These are phyloP conservation scores for Dipodascopsis uninucleata DNA, from an alignment of 805 yeast species.

Conservation along the genomic window DNA sequence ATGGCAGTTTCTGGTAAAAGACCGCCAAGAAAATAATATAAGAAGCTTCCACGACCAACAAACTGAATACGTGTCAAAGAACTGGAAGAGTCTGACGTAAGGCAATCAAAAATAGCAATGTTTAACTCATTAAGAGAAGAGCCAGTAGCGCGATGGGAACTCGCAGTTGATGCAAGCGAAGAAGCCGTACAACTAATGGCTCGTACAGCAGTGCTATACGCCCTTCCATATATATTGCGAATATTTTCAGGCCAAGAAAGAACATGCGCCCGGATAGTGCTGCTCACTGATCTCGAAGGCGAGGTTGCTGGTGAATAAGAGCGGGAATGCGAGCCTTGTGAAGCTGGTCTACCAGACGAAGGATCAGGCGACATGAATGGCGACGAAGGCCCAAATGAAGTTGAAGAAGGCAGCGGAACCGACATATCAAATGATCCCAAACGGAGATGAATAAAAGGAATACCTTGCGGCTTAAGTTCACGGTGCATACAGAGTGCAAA, in stretches of 20 bases:
- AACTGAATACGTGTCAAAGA: constrained; percentile 19
- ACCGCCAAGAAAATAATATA: constrained; percentile 24
- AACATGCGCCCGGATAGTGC: constrained; percentile 40
- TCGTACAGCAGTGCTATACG: constrained; percentile 31
- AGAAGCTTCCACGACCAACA: constrained; percentile 24
- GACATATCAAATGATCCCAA: constrained; percentile 47
- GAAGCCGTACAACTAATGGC: constrained; percentile 24
- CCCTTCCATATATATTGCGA: constrained; percentile 37
- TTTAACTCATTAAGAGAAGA: constrained; percentile 18
- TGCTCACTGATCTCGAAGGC: constrained; percentile 32
- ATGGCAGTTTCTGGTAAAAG: constrained; percentile 21
- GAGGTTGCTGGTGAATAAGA: constrained; percentile 27
- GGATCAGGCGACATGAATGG: constrained; percentile 17
- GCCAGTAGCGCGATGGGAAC: constrained; percentile 6
- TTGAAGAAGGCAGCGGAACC: constrained; percentile 31
- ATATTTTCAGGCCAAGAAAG: constrained; percentile 42
- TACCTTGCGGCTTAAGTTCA: constrained; percentile 43
- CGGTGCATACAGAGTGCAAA: constrained; percentile 42
- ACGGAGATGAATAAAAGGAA: constrained; percentile 45
- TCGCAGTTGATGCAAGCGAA: constrained; percentile 16
- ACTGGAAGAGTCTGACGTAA: constrained; percentile 14
- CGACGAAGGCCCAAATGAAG: constrained; percentile 18
- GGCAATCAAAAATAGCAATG: constrained; percentile 21
- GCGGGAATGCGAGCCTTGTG: constrained; percentile 18
- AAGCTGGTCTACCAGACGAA: constrained; percentile 6